A percentile compares a stretch with the other conserved stretches of the same genome.
Evolutionary conservation across 2,329 filamentous ascomycete species (phyloP).

Genomic region (Microdochium bolleyi): DNA sequence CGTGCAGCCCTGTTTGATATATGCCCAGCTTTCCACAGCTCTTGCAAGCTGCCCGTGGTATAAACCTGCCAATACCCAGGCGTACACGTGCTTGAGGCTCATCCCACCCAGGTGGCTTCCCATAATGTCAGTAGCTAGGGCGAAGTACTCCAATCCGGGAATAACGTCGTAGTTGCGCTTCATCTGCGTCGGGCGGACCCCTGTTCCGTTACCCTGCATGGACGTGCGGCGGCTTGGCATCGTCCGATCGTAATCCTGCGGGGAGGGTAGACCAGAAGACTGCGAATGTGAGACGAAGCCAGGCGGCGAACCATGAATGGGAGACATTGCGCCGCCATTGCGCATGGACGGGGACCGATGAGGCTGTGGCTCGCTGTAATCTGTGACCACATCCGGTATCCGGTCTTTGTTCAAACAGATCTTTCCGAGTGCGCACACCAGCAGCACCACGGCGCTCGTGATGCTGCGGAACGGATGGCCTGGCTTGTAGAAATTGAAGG

Average conservation of each 20-base stretch:
- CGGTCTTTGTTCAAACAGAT: conserved; percentile 55
- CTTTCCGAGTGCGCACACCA: conserved; percentile 80
- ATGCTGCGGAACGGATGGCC: conserved; percentile 57
- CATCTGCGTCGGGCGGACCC: conserved; percentile 6
- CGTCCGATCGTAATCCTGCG: conserved; percentile 39
- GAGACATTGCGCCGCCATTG: conserved; percentile 44
- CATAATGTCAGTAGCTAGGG: conserved; percentile 77
- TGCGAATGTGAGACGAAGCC: conserved; percentile 35
- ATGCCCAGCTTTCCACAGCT: conserved; percentile 73
- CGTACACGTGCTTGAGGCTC: conserved; percentile 77
- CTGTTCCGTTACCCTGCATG: conserved; percentile 28
- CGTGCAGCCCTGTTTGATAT: conserved; percentile 48
- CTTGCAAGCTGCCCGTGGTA: conserved; percentile 85
- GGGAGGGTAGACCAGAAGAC: conserved; percentile 42
- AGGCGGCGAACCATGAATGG: conserved; percentile 47
- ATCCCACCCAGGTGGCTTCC: conserved; percentile 73
- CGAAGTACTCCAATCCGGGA: conserved; percentile 85
- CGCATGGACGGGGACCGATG: conserved; percentile 32
- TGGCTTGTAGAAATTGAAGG: conserved; percentile 27
- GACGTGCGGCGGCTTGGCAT: conserved; percentile 42
- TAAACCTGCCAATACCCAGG: conserved; percentile 73
- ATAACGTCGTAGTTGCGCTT: conserved; percentile 72
- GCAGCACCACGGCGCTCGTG: conserved; percentile 71
- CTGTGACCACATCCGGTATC: conserved; percentile 51
- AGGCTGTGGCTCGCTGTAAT: conserved; percentile 26